These are phyloP conservation scores for Protomyces arabidopsidicola DNA, from an alignment of 1,139 yeast genomes.

Conservation along the genomic window DNA sequence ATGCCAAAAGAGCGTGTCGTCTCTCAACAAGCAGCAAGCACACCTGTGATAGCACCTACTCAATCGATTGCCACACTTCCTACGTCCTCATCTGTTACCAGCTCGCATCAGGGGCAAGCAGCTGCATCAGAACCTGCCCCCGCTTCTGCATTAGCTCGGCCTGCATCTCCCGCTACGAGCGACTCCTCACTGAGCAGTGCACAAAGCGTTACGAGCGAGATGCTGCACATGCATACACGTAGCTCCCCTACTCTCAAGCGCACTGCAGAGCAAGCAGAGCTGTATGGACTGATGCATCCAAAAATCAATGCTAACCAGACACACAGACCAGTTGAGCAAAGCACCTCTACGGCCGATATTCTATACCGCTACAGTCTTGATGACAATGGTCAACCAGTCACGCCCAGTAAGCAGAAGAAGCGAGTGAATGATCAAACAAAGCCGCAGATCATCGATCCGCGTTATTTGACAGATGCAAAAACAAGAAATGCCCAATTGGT, in stretches of 20 bases:
- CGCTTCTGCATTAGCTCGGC: not conserved
- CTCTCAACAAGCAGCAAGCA: too few relatives aligned
- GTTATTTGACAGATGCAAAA: constrained; percentile 2
- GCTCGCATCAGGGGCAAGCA: too few relatives aligned
- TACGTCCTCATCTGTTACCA: too few relatives aligned
- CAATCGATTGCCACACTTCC: too few relatives aligned
- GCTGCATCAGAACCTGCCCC: too few relatives aligned
- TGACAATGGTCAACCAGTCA: not conserved
- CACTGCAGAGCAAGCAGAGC: not conserved
- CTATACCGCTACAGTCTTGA: too few relatives aligned
- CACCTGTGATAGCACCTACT: too few relatives aligned
- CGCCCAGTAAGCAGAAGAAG: not conserved
- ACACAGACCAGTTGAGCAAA: too few relatives aligned
- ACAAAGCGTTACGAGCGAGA: not conserved
- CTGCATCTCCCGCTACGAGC: not conserved
- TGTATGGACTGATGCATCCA: not conserved
- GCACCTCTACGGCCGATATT: too few relatives aligned
- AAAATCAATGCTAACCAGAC: too few relatives aligned
- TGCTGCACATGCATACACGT: not conserved
- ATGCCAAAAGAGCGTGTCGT: too few relatives aligned
- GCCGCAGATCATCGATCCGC: not conserved
- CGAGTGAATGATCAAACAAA: not conserved
- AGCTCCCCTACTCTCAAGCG: not conserved
- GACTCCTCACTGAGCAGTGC: not conserved
- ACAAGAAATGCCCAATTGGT: constrained; percentile 18